Evolutionary conservation across 1,139 yeast genomes (phyloP), one percentile per base, ranked within the genome.

Genomic region (Lizanozyma gosingica): DNA sequence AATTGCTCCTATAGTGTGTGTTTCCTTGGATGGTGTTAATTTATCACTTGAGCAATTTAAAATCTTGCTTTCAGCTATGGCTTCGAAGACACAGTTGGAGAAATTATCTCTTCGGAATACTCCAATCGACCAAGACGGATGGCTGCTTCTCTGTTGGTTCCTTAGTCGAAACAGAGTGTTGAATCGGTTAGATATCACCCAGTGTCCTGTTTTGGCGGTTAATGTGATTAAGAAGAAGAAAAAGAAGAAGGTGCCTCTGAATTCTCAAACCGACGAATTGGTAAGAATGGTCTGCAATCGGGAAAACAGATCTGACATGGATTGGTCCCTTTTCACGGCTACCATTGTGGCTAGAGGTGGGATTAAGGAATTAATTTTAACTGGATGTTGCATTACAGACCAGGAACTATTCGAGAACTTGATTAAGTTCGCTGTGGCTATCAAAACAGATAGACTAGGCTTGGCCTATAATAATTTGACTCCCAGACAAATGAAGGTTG

Each of bases 11-110:
- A 80, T 90, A 34, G 77, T 79, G 43, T 80, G 84, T 2, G 71
- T 90, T 3, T 77, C 83, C 8, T 83, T 90, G 53, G 97, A 90
- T 60, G 85, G 87, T 53, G 95, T 86, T 29, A 67, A 82, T 3
- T 68, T 90, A 65, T 76, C 86, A 4, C 77, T 83, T 1, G 92
- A 84, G 49, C 88, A 87, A 97, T 63, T 88, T 41, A 72, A 75
- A 47, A 78, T 82, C 43, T 62, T 90, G 17, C 59, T 88, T 9
- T 65, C 83, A 2, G 77, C 94, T 0, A 59, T 88, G 35, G 67
- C 74, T 2, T 60, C 71, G 43, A 81, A 86, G 29, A 65, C 65
- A 18, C 60, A 70, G 3, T 60, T 90, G 40, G 86, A 83, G 47
- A 83, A 85, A 52, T 60, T 90, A 18, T 82, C 94, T 0, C 61